Base-by-base conservation (phyloP, 176 grass and related monocot species). In the Cenchrus americanus region DNA sequence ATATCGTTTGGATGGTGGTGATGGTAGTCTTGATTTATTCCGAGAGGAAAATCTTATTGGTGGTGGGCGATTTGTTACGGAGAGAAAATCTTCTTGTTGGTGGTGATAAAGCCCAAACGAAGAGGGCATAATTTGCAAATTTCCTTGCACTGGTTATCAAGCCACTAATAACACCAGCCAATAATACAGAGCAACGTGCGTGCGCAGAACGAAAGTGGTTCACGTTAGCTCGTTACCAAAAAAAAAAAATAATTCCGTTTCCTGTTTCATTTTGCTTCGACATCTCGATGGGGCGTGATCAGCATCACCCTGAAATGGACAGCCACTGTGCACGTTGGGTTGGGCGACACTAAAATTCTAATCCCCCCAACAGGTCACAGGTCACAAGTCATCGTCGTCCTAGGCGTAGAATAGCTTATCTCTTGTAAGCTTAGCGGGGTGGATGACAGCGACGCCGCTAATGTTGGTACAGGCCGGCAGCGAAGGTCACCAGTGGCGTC, bases 401-500 rank as follows among this genome's bases (percentile, higher is more conserved):
- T 32, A 0, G 2, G 14, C 30, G 5, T 63, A 83, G n/a, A 83
- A 63, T 77, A 83, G 15, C 79, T 71, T 71, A 83, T 87, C 86
- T 30, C 2, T 57, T 24, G 41, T 18, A 68, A 71, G 77, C 78
- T 75, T 46, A n/a, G 27, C 24, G 24, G 42, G 41, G 18, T 22
- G 15, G 47, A 24, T 18, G 86, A 72, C 66, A 57, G 37, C 23
- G 73, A 82, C n/a, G 63, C 0, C 24, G 52, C 0, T 24, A 13
- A 61, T 61, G 58, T 1, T 47, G 30, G 51, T 8, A 2, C 5
- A 2, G 10, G 30, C 22, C n/a, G n/a, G n/a, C n/a, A n/a, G n/a
- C n/a, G n/a, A n/a, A n/a, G n/a, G 64, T 87, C 86, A 83, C 18
- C 12, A 1, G n/a, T 78, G 86, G 10, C 79, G 63, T 87, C 79